Conservation (phyloP, 768 basidiomycete species). For the Podaxis carcinomalis region DNA sequence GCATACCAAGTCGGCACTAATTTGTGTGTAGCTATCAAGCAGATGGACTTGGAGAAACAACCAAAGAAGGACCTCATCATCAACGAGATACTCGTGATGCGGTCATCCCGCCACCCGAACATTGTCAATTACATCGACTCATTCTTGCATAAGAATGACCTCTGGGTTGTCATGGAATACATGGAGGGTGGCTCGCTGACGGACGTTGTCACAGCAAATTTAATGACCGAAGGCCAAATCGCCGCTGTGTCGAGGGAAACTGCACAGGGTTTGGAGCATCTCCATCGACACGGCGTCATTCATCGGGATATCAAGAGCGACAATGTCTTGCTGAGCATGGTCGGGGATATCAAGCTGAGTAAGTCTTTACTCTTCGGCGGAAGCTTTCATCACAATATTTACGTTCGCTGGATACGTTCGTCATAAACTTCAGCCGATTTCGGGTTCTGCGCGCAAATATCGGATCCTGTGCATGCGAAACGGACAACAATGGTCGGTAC, state of each 20-base stretch:
- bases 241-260: slow-evolving; percentile 94
- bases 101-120: slow-evolving; percentile 93
- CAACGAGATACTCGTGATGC: slow-evolving; percentile 99
- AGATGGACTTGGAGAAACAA: slow-evolving; percentile 99
- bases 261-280: slow-evolving; percentile 87
- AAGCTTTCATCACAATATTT: background rate
- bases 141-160: slow-evolving; percentile 94
- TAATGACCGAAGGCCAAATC: slow-evolving; percentile 99
- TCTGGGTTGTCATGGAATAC: slow-evolving; percentile 99
- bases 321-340: slow-evolving; percentile 88
- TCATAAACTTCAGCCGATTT: slow-evolving; percentile 71
- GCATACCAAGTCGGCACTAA: slow-evolving; percentile 97
- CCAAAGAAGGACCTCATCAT: slow-evolving; percentile 99
- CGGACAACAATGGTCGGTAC: slow-evolving; percentile 98
- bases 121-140: slow-evolving; percentile 99
- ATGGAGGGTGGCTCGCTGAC: slow-evolving; percentile 97
- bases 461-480: slow-evolving; percentile 84
- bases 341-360: slow-evolving; percentile 98
- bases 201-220: slow-evolving; percentile 91
- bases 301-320: slow-evolving; percentile 99
- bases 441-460: slow-evolving; percentile 98
- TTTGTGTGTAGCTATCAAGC: slow-evolving; percentile 95
- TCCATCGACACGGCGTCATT: slow-evolving; percentile 95
- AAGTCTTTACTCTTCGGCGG: slow-evolving; percentile 30
- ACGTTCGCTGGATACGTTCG: slow-evolving; percentile 6